A percentile compares a stretch with the other conserved stretches of the same genome.
phyloP scores from a whole-genome alignment of 164 flowering plant species.

The Litsea cubeba region DNA sequence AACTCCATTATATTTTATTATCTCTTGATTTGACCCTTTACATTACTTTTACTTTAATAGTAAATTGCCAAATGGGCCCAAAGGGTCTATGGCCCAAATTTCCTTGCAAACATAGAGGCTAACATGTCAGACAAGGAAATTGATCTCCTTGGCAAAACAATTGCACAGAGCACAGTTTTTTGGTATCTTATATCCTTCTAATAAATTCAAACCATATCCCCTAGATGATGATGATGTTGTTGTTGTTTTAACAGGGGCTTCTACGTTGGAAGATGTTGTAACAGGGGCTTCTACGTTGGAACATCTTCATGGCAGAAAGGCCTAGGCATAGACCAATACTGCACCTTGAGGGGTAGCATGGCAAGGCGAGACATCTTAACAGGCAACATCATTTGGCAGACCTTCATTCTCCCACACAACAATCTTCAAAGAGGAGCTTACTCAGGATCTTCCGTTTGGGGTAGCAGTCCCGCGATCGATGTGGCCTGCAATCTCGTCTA shows the following conservation, averaged over 20 bases:
- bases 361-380: background rate
- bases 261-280: background rate
- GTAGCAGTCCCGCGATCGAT: background rate
- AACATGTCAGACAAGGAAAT: too few species aligned
- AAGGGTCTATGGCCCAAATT: too few species aligned
- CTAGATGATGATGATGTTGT: background rate
- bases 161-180: too few species aligned
- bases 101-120: too few species aligned
- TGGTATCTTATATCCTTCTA: too few species aligned
- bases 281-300: background rate
- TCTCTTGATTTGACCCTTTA: too few species aligned
- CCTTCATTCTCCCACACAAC: background rate
- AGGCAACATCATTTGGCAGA: background rate
- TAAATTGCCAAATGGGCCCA: too few species aligned
- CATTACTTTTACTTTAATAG: too few species aligned
- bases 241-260: background rate
- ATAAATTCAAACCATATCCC: too few species aligned
- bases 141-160: too few species aligned
- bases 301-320: background rate
- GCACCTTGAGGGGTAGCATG: slow-evolving; percentile 1
- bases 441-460: background rate
- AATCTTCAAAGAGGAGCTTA: background rate
- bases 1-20: too few species aligned
- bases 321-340: background rate
- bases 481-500: background rate